These are phyloP conservation scores for Cryptococcus sp. DNA, from an alignment of 1,284 basidiomycete species.

Conservation along the genomic window DNA sequence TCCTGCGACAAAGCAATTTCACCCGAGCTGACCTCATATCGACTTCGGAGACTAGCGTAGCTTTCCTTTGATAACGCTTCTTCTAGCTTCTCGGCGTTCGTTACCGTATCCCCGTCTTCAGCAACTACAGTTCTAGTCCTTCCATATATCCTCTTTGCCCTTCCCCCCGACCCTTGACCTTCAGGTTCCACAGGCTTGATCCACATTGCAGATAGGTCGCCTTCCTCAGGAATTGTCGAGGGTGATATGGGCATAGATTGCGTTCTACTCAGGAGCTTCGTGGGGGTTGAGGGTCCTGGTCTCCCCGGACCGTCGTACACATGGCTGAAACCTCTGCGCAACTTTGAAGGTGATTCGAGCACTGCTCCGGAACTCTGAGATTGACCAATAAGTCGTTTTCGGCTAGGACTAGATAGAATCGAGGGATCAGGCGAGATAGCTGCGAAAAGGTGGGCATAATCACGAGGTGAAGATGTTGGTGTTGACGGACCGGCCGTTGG, in stretches of 20 bases:
- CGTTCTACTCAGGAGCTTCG: conserved; percentile 3
- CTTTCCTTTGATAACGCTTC: conserved; percentile 15
- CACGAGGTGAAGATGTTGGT: conserved; percentile 20
- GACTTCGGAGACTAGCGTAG: conserved; percentile 41
- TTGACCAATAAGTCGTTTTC: conserved; percentile 33
- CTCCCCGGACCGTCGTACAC: no score
- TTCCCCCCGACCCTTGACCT: conserved; percentile 16
- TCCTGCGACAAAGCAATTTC: background rate
- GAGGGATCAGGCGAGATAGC: conserved; percentile 19
- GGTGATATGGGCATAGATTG: conserved; percentile 18
- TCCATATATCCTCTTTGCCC: conserved; percentile 35
- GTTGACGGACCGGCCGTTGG: conserved; percentile 6
- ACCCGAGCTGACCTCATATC: conserved; percentile 36
- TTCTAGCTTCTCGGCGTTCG: background rate
- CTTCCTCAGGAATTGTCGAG: background rate
- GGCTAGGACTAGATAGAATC: background rate
- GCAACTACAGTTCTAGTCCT: conserved; percentile 20
- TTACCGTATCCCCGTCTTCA: conserved; percentile 3
- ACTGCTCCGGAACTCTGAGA: conserved; percentile 32
- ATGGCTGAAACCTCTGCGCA: background rate
- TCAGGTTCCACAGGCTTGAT: conserved; percentile 1
- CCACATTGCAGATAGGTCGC: background rate
- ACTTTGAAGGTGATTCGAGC: conserved; percentile 1
- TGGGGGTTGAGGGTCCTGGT: conserved; percentile 12
- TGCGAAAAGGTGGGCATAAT: conserved; percentile 26